Conservation (phyloP, 208 protist species). For the Leishmania tropica region DNA sequence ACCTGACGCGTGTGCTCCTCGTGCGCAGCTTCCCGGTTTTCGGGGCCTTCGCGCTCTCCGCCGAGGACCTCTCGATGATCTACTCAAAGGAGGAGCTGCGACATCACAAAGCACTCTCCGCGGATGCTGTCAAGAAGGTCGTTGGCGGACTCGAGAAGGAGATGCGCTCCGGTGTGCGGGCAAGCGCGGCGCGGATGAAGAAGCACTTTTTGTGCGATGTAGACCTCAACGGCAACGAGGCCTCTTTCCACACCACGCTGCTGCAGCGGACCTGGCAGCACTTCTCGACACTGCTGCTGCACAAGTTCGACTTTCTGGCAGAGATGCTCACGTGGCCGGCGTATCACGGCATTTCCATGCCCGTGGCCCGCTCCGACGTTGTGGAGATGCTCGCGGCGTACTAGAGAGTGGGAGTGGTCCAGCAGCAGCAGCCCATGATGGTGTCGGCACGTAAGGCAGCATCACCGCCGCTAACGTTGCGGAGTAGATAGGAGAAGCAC, state of each 20-base stretch:
- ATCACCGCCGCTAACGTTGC: not conserved
- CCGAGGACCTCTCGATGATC: constrained; percentile 77
- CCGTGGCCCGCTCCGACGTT: constrained; percentile 47
- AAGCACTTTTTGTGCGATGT: constrained; percentile 86
- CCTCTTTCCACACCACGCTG: constrained; percentile 80
- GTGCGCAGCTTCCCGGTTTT: constrained; percentile 79
- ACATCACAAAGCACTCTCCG: constrained; percentile 75
- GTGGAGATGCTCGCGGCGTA: constrained; percentile 45
- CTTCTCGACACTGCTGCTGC: constrained; percentile 66
- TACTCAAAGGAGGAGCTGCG: constrained; percentile 85
- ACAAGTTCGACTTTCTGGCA: constrained; percentile 75
- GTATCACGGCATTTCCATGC: constrained; percentile 52
- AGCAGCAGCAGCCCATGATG: not conserved
- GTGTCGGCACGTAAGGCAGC: not conserved
- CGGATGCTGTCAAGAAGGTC: constrained; percentile 65
- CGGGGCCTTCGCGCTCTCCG: constrained; percentile 70
- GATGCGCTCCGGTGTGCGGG: constrained; percentile 61
- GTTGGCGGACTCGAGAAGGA: constrained; percentile 70
- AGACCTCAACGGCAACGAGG: constrained; percentile 48
- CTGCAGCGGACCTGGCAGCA: constrained; percentile 85
- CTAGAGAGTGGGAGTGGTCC: constrained; percentile 12
- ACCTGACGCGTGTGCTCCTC: constrained; percentile 83
- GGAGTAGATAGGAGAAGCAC: not conserved
- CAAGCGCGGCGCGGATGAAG: constrained; percentile 74
- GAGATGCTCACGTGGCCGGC: constrained; percentile 57